Conservation (phyloP, 1,284 basidiomycete species). For the Ganoderma boninense region DNA sequence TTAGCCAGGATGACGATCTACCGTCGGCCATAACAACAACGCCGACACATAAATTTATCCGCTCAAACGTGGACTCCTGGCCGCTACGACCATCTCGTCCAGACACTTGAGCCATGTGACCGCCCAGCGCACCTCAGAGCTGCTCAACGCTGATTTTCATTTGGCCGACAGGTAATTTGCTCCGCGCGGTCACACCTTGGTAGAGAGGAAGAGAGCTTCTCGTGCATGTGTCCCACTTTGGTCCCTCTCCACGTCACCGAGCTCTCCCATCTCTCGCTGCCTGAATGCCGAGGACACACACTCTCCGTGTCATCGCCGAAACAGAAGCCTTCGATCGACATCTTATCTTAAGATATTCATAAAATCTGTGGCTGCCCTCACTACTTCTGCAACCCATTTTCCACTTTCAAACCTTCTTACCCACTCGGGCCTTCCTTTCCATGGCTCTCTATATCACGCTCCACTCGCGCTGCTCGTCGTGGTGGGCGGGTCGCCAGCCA, state of each 20-base stretch:
- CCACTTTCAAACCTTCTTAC: not conserved
- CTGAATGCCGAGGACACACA: not conserved
- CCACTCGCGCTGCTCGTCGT: not conserved
- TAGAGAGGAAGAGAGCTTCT: not conserved
- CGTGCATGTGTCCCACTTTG: not conserved
- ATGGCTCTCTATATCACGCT: not conserved
- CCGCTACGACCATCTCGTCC: not conserved
- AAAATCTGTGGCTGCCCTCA: not conserved
- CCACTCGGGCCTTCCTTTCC: not conserved
- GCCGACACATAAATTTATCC: not conserved
- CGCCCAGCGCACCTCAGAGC: not conserved
- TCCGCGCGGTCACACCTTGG: not conserved
- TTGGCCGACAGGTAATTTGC: not conserved
- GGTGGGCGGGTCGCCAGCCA: no score
- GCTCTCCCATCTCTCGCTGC: no score
- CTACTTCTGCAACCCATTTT: not conserved
- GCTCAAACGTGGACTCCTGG: not conserved
- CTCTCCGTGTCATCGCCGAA: conserved; percentile 17
- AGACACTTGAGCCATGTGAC: not conserved
- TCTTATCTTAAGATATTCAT: not conserved
- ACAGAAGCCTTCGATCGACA: conserved; percentile 1
- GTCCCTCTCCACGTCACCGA: not conserved
- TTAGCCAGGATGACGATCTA: not conserved
- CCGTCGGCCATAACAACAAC: not conserved
- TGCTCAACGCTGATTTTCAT: not conserved